Percentiles rank a stretch among this genome's conserved stretches.
Evolutionary conservation across 2,329 filamentous ascomycete species (phyloP).

Genomic region (Cladosporium colombiae): DNA sequence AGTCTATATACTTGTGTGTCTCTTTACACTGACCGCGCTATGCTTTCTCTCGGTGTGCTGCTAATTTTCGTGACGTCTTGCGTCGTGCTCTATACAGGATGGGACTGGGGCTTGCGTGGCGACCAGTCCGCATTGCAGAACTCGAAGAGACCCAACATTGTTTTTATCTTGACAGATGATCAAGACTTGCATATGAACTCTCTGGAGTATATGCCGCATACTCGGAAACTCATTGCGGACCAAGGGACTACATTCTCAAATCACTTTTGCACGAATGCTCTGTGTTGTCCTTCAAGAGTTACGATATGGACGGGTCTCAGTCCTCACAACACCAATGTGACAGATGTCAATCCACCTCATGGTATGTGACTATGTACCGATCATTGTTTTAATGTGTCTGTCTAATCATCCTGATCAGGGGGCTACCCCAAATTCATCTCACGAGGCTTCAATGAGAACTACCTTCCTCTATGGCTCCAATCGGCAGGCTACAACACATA

Average conservation of each 20-base stretch:
- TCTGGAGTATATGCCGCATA: slow-evolving; percentile 61
- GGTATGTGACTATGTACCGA: slow-evolving; percentile 42
- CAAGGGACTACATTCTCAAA: slow-evolving; percentile 53
- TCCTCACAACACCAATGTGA: slow-evolving; percentile 72
- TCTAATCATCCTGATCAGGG: not conserved
- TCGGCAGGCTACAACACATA: slow-evolving; percentile 68
- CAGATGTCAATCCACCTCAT: slow-evolving; percentile 57
- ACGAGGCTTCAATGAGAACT: slow-evolving; percentile 66
- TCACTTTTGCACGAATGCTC: slow-evolving; percentile 66
- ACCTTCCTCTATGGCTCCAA: slow-evolving; percentile 70
- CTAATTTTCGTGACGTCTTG: not conserved
- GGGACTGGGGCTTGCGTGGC: not conserved
- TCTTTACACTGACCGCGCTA: not conserved
- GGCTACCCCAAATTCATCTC: slow-evolving; percentile 67
- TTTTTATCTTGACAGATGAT: slow-evolving; percentile 69
- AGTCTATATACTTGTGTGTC: too few relatives aligned
- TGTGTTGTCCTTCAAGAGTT: slow-evolving; percentile 69
- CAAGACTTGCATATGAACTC: slow-evolving; percentile 66
- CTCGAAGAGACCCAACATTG: slow-evolving; percentile 53
- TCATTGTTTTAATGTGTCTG: not conserved
- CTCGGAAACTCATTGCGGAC: slow-evolving; percentile 23
- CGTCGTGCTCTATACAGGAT: not conserved
- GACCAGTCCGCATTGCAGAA: not conserved
- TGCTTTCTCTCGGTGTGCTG: not conserved
- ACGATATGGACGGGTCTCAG: slow-evolving; percentile 66